A percentile compares a stretch with the other conserved stretches of the same genome.
These are phyloP conservation scores for Globisporangium rhizosaccharum DNA, from an alignment of 352 stramenopile genomes.

Conservation along the genomic window DNA sequence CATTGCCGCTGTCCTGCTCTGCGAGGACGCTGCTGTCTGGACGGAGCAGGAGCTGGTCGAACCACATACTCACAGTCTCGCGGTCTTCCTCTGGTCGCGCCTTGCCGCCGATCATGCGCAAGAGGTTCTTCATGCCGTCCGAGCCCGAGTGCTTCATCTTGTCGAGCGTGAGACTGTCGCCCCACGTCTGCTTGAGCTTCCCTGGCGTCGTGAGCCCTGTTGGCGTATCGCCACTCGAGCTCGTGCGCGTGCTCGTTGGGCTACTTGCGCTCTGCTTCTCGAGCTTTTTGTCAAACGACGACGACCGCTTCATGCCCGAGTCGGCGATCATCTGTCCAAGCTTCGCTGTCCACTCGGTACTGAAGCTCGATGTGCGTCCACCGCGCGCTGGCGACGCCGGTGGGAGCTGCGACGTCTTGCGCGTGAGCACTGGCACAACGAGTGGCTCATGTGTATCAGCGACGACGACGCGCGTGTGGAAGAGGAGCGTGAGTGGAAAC, in stretches of 20 bases:
- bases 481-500: constrained; percentile 68
- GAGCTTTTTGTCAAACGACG: constrained; percentile 51
- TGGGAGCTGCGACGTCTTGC: constrained; percentile 15
- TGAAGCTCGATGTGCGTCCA: constrained; percentile 6
- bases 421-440: neutral
- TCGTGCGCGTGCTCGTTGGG: constrained; percentile 7
- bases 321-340: constrained; percentile 36
- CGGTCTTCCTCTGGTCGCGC: constrained; percentile 52
- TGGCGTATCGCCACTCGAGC: constrained; percentile 15
- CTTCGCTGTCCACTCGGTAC: constrained; percentile 37
- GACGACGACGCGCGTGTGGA: constrained; percentile 28
- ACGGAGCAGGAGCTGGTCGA: constrained; percentile 47
- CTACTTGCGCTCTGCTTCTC: constrained; percentile 15
- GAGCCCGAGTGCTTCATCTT: constrained; percentile 55
- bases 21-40: constrained; percentile 25
- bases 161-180: constrained; percentile 41
- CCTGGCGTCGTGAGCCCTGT: constrained; percentile 14
- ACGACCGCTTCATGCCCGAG: constrained; percentile 30
- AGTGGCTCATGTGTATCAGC: neutral
- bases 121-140: constrained; percentile 69
- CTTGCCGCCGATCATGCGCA: constrained; percentile 67
- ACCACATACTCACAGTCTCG: constrained; percentile 51
- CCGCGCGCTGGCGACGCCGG: constrained; percentile 36
- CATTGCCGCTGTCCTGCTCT: neutral
- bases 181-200: constrained; percentile 33